Evolutionary conservation across 1,284 basidiomycete genomes (phyloP).

Genomic region (Marasmius fiardii): DNA sequence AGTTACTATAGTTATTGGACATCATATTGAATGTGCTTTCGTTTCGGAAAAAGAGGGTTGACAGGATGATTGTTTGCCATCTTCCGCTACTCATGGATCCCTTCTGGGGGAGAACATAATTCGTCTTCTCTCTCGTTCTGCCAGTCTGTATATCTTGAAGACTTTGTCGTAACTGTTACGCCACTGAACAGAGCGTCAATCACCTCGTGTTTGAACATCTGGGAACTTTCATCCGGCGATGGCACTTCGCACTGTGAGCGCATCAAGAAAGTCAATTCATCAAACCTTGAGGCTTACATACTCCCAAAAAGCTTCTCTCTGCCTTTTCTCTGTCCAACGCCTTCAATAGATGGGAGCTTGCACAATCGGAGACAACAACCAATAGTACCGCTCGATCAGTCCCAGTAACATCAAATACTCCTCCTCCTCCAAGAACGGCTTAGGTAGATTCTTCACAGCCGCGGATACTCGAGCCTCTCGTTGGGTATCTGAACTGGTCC

Average conservation of each 20-base stretch:
- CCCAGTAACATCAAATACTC: not conserved
- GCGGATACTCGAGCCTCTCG: not conserved
- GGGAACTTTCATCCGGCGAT: not conserved
- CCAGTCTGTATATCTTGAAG: not conserved
- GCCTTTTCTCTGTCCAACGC: not conserved
- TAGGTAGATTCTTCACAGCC: not conserved
- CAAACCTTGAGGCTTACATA: not conserved
- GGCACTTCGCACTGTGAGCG: not conserved
- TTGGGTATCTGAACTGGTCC: not conserved
- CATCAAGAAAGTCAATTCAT: not conserved
- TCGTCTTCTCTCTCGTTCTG: not conserved
- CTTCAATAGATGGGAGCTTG: not conserved
- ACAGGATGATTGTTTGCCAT: not conserved
- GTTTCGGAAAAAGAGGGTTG: not conserved
- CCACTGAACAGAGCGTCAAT: not conserved
- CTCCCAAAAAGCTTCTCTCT: not conserved
- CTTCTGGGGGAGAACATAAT: not conserved
- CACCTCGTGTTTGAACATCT: not conserved
- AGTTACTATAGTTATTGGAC: too few relatives aligned
- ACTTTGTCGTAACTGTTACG: not conserved
- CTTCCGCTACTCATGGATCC: not conserved
- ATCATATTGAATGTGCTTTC: too few relatives aligned
- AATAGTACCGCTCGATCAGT: not conserved
- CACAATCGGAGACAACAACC: not conserved
- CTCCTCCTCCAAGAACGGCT: not conserved